These are phyloP conservation scores for Quercus gilva DNA, from an alignment of 306 rosid species.

Conservation along the genomic window DNA sequence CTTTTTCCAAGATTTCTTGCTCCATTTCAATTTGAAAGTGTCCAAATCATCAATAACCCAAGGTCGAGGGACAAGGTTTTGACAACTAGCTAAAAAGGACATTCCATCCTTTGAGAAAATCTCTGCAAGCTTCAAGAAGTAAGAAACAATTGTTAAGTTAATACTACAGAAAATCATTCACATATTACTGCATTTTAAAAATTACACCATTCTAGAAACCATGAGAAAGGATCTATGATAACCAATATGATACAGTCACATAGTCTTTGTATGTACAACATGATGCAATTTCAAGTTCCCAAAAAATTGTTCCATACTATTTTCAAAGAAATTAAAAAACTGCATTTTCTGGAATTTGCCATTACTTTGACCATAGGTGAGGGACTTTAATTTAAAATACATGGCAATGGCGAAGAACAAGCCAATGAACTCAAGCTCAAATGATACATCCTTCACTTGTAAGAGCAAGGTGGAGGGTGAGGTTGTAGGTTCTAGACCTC, in stretches of 20 bases:
- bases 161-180: not conserved
- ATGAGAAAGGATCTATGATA: not conserved
- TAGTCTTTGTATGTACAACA: not conserved
- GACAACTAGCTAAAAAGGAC: constrained; percentile 91
- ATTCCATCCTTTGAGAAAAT: constrained; percentile 87
- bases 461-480: too few species aligned
- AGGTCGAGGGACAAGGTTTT: constrained; percentile 92
- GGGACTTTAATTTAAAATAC: not conserved
- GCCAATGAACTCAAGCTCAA: too few species aligned
- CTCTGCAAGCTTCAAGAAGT: constrained; percentile 86
- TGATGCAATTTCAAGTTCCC: not conserved
- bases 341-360: not conserved
- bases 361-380: not conserved
- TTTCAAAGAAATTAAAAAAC: not conserved
- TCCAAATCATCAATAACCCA: constrained; percentile 98
- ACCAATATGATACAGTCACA: not conserved
- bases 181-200: constrained; percentile 5
- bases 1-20: constrained; percentile 88
- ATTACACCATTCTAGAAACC: not conserved
- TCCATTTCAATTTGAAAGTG: constrained; percentile 71
- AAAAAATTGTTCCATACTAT: not conserved
- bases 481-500: too few species aligned
- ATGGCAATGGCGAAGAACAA: not conserved
- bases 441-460: too few species aligned
- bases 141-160: constrained; percentile 22